These are phyloP conservation scores for Ceratocystis alfenasii DNA, from an alignment of 2,329 filamentous ascomycete species.

Conservation along the genomic window DNA sequence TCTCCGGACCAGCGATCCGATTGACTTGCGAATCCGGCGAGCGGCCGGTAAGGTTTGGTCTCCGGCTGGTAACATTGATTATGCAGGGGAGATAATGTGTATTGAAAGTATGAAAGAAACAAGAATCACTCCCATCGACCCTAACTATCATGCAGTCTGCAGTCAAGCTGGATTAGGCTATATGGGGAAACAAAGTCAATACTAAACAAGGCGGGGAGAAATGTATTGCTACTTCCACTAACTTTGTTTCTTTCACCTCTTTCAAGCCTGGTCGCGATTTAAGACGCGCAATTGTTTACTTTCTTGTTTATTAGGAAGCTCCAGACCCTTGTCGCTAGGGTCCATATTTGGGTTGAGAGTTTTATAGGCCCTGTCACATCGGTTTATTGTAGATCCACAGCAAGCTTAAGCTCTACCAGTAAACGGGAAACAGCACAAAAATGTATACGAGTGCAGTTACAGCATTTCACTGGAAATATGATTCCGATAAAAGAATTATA, in stretches of 20 bases:
- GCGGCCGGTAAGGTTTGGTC: conserved; percentile 40
- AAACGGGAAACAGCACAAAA: no score
- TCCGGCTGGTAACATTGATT: conserved; percentile 16
- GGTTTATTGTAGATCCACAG: neutral
- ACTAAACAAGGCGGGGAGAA: neutral
- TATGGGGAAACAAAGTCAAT: neutral
- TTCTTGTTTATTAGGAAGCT: conserved; percentile 13
- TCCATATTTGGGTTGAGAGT: neutral
- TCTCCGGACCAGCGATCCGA: conserved; percentile 44
- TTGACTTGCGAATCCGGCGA: conserved; percentile 57
- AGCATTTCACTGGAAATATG: no score
- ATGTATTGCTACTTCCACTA: neutral
- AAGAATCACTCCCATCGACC: neutral
- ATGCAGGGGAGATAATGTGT: neutral
- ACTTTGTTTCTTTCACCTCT: neutral
- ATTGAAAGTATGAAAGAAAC: neutral
- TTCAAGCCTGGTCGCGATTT: conserved; percentile 14
- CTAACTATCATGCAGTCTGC: neutral
- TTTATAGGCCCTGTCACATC: no score
- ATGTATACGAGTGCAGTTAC: no score
- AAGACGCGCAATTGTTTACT: conserved; percentile 21
- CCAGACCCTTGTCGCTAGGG: neutral
- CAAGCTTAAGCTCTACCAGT: neutral
- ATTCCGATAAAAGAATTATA: no score
- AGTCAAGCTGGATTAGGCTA: neutral